Evolutionary conservation across 148 eudicot genomes (phyloP), one percentile per base, ranked within the genome.

Genomic region (Camellia granthamiana): DNA sequence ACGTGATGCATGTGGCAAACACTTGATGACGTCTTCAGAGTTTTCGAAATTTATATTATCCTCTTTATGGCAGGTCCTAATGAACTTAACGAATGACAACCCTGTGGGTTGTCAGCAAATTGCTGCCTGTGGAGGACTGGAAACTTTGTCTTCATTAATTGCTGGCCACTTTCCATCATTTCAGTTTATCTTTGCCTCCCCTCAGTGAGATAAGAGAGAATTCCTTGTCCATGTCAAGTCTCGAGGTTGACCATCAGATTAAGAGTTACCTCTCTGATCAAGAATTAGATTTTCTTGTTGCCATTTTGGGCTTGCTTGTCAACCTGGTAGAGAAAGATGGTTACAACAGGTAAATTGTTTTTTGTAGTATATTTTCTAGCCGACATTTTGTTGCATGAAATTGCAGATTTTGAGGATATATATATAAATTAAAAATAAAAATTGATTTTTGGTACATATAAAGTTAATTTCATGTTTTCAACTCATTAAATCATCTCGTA

Each of bases 11-110:
- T 13, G 68, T 46, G 23, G 23, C 72, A 38, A 23, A 13, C 14
- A 42, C 68, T 52, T 13, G 62, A 49, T 13, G 52, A 56, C 56
- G 60, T 56, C 38, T 19, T 23, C 54, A 11, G 11, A 43, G n/a
- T 6, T 65, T 65, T 67, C 62, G 19, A 76, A 67, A 30, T 43
- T 67, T 81, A 62, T 80, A 44, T 77, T 61, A 18, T 66, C 44
- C 66, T 76, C 18, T 46, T 1, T 72, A 54, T 85, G 73, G 64
- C 87, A 95, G 98, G 98, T 91, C 69, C 89, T 96, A 60, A 92
- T 96, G 98, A 96, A 96, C 87, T 87, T 96, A 83, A 89, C 98
- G 79, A 96, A 96, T 81, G 99, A 96, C 85, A 96, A 96, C 79
- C 88, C 90, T 59, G 76, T 81, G 76, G 99, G 99, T 71, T 96